Evolutionary conservation across 83 land plant genomes (phyloP), one percentile per base, ranked within the genome.

Genomic region (Thuja plicata): DNA sequence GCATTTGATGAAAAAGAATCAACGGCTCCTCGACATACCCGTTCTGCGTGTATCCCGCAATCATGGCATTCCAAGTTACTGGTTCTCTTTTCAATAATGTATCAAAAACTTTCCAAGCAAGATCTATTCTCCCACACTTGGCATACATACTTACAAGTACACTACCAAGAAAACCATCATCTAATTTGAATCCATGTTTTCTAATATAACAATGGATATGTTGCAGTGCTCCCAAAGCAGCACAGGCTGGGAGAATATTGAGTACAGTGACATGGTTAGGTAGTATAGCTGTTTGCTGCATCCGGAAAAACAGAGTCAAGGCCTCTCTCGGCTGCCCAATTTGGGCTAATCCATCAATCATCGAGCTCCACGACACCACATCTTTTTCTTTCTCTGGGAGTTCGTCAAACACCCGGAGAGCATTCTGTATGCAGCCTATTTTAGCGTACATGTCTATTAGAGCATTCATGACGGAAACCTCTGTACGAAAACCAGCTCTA

Each of bases 31-130:
- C 24, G 89, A 91, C 86, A 90, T 89, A 37, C 89, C 91, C 85
- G 50, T 90, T 88, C 48, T 92, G 87, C 19, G 52, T 81, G 90
- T 92, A 95, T 40, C 95, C 95, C 2, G 89, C 87, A 24, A 95
- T 94, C 91, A 95, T 87, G 2, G 95, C 91, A 37, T 92, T 90
- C 96, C 96, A 94, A 0, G 93, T 50, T 40, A 94, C 55, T 34
- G 90, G 17, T 82, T 87, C 62, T 35, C 35, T 32, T 54, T 87
- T 81, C 52, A 52, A 12, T 57, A 55, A 55, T 17, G 37, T 88
- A 54, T 30, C 74, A 87, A 87, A 82, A 13, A 80, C 9, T 11
- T 45, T 40, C 48, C 43, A 7, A 21, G 89, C 84, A 24, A 83
- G 70, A 84, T 70, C 85, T 41, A 46, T 24, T 27, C 71, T 40